These are phyloP conservation scores for Starmerella gropengiesseri DNA, from an alignment of 805 yeast genomes.

Conservation along the genomic window DNA sequence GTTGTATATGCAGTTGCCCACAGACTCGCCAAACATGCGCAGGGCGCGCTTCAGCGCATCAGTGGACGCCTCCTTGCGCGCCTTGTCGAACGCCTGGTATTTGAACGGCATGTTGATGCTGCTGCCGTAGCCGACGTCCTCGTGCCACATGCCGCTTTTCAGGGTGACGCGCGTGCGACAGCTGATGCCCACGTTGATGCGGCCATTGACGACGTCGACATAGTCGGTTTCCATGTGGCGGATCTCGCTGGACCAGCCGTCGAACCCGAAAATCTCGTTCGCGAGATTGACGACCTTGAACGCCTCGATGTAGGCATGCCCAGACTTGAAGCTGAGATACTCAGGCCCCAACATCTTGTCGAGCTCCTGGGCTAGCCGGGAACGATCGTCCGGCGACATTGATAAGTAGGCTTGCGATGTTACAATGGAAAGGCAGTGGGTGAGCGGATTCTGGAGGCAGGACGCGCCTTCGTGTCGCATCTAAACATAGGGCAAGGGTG, in stretches of 20 bases:
- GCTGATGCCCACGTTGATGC: conserved; percentile 26
- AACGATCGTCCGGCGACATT: conserved; percentile 1
- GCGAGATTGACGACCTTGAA: conserved; percentile 63
- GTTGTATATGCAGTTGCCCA: conserved; percentile 43
- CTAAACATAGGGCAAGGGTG: not conserved
- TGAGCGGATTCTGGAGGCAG: not conserved
- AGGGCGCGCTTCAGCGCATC: conserved; percentile 73
- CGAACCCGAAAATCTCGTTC: conserved; percentile 65
- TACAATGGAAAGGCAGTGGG: not conserved
- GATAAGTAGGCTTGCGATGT: too few relatives aligned
- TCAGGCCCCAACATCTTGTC: conserved; percentile 30
- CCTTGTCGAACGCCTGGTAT: conserved; percentile 54
- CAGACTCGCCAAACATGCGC: conserved; percentile 66
- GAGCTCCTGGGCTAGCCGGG: conserved; percentile 18
- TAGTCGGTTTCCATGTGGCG: conserved; percentile 47
- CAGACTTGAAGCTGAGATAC: conserved; percentile 31
- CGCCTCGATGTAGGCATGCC: conserved; percentile 59
- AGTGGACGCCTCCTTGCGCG: conserved; percentile 68
- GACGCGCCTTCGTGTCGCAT: not conserved
- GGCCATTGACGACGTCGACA: conserved; percentile 25
- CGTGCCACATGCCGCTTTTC: conserved; percentile 63
- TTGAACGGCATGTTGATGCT: conserved; percentile 40
- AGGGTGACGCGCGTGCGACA: conserved; percentile 50
- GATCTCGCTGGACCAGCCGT: conserved; percentile 67
- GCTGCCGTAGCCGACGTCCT: conserved; percentile 58